Percentiles rank a stretch among this genome's conserved stretches.
phyloP scores from a whole-genome alignment of 768 basidiomycete species.

The Suillus decipiens region DNA sequence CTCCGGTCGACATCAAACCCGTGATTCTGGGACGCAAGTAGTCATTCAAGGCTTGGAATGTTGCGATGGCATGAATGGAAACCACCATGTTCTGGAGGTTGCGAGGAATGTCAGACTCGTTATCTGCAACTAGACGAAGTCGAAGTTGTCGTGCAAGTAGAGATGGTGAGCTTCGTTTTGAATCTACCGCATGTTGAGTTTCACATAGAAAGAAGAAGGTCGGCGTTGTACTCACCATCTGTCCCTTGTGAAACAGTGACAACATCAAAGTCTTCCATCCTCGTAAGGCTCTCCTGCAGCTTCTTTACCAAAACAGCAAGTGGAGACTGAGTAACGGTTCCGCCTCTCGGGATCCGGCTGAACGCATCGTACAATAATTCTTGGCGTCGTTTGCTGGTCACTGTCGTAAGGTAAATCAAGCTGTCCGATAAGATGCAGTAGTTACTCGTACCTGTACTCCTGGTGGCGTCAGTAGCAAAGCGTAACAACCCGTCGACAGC shows the following conservation, averaged over 20 bases:
- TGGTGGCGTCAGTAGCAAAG: constrained; percentile 72
- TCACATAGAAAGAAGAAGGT: constrained; percentile 7
- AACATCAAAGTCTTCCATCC: constrained; percentile 96
- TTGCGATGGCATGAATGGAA: constrained; percentile 97
- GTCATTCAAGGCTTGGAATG: constrained; percentile 95
- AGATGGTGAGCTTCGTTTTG: constrained; percentile 88
- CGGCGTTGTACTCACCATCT: constrained; percentile 58
- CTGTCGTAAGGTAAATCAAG: constrained; percentile 40
- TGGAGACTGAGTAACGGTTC: constrained; percentile 51
- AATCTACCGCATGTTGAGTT: constrained; percentile 50
- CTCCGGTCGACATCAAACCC: constrained; percentile 60
- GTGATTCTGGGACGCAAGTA: constrained; percentile 91
- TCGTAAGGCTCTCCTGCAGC: constrained; percentile 90
- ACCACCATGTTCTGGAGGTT: constrained; percentile 89
- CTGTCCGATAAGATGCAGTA: constrained; percentile 12
- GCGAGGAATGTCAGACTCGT: constrained; percentile 86
- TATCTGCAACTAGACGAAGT: constrained; percentile 84
- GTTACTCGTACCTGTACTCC: constrained; percentile 35
- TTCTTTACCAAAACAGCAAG: constrained; percentile 89
- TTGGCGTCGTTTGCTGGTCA: constrained; percentile 63
- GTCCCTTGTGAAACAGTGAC: constrained; percentile 81
- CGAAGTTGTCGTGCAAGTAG: constrained; percentile 91
- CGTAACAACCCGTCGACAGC: constrained; percentile 84
- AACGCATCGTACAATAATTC: constrained; percentile 83
- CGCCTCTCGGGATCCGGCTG: constrained; percentile 49